Evolutionary conservation across 352 stramenopile species (phyloP).

Genomic region (Phytophthora chlamydospora): DNA sequence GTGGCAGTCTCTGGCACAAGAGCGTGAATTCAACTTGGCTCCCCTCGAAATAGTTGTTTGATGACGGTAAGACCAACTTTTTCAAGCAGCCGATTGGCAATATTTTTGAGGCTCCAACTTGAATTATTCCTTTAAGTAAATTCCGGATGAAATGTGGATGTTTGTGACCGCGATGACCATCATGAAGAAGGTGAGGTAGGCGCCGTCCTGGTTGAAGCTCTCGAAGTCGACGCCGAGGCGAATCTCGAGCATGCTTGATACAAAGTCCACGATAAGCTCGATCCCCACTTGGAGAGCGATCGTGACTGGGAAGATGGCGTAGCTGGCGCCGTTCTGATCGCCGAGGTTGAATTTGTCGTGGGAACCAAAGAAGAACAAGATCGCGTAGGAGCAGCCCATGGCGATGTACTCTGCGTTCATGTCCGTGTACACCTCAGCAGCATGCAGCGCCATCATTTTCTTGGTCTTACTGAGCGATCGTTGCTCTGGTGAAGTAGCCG

Average conservation of each 20-base stretch:
- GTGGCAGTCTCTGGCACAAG: too few relatives aligned
- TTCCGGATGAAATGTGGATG: neutral
- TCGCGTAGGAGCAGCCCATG: conserved; percentile 28
- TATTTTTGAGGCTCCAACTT: too few relatives aligned
- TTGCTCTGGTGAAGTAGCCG: too few relatives aligned
- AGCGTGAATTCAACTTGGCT: too few relatives aligned
- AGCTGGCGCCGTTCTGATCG: neutral
- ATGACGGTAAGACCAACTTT: too few relatives aligned
- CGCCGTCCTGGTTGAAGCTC: conserved; percentile 1
- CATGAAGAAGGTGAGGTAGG: conserved; percentile 5
- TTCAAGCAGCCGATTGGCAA: too few relatives aligned
- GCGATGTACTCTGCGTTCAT: conserved; percentile 48
- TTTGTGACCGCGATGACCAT: neutral
- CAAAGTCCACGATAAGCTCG: conserved; percentile 1
- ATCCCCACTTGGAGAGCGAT: neutral
- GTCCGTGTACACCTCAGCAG: conserved; percentile 42
- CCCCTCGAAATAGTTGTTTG: too few relatives aligned
- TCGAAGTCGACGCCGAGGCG: conserved; percentile 1
- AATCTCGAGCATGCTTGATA: neutral
- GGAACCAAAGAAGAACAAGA: conserved; percentile 6
- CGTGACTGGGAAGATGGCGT: neutral
- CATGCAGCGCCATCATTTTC: conserved; percentile 18
- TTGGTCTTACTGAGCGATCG: neutral
- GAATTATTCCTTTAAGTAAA: too few relatives aligned
- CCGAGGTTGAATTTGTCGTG: neutral